Conservation (phyloP, 2,329 filamentous ascomycete species). For the Fusarium temperatum region DNA sequence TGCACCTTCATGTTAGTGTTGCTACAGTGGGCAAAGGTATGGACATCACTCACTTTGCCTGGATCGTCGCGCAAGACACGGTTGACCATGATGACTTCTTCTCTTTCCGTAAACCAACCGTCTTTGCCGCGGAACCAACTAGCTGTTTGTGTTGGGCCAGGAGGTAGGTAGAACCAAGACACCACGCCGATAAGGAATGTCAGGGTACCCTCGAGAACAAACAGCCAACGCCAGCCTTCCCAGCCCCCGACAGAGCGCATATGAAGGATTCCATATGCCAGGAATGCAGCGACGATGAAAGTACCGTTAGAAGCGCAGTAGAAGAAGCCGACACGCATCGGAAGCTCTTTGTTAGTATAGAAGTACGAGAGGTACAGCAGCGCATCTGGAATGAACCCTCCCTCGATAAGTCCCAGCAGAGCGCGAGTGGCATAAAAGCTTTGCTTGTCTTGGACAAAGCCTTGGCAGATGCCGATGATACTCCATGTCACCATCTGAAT, state of each 20-base stretch:
- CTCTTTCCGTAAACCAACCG: slow-evolving; percentile 66
- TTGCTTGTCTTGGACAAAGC: slow-evolving; percentile 40
- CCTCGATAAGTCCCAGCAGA: slow-evolving; percentile 48
- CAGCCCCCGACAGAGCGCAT: slow-evolving; percentile 60
- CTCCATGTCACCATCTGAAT: slow-evolving; percentile 60
- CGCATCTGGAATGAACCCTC: slow-evolving; percentile 24
- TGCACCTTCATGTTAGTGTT: slow-evolving; percentile 35
- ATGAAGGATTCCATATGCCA: slow-evolving; percentile 59
- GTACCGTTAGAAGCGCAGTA: slow-evolving; percentile 57
- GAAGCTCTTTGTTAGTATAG: slow-evolving; percentile 63
- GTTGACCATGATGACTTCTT: slow-evolving; percentile 64
- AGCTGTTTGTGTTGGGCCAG: slow-evolving; percentile 55
- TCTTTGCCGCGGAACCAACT: slow-evolving; percentile 59
- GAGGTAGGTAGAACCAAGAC: slow-evolving; percentile 37
- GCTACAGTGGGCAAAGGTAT: accelerated
- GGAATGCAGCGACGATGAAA: slow-evolving; percentile 1
- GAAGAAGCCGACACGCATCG: slow-evolving; percentile 71
- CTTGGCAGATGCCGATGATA: slow-evolving; percentile 47
- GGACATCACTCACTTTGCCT: slow-evolving; percentile 43
- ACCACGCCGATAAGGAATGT: slow-evolving; percentile 41
- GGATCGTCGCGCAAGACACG: slow-evolving; percentile 65
- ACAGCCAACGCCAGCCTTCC: slow-evolving; percentile 67
- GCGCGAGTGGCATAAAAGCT: slow-evolving; percentile 52
- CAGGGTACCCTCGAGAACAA: slow-evolving; percentile 50
- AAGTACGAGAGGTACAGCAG: slow-evolving; percentile 74